These are phyloP conservation scores for Cystobasidium ongulense DNA, from an alignment of 768 basidiomycete genomes.

Conservation along the genomic window DNA sequence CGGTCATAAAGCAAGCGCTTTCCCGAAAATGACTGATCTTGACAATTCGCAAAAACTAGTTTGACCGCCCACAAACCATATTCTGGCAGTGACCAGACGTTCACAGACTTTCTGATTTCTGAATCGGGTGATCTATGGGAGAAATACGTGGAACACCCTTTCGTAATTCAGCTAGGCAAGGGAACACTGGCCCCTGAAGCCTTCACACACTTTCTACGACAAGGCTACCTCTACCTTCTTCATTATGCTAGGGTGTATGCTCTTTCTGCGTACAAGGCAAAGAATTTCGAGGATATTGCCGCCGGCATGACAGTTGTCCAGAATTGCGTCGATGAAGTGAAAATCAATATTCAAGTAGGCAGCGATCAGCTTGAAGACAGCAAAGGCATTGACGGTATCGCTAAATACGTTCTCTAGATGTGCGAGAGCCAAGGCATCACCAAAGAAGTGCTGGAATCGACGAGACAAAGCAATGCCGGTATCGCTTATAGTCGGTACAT, in stretches of 20 bases:
- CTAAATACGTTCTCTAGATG: background rate
- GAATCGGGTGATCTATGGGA: conserved; percentile 56
- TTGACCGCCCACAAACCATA: too few species aligned
- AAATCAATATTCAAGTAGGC: background rate
- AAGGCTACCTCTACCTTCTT: conserved; percentile 55
- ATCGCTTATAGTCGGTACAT: conserved; percentile 54
- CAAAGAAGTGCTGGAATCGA: conserved; percentile 38
- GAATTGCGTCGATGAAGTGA: conserved; percentile 58
- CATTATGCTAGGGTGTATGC: conserved; percentile 80
- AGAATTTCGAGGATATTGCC: conserved; percentile 57
- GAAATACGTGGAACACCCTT: conserved; percentile 71
- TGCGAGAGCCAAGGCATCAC: background rate
- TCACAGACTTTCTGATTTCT: conserved; percentile 38
- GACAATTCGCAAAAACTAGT: too few species aligned
- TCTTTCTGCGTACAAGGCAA: conserved; percentile 68
- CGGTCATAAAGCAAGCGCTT: too few species aligned
- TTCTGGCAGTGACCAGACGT: too few species aligned
- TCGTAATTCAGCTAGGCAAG: conserved; percentile 64
- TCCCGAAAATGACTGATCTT: too few species aligned
- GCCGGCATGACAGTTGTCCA: conserved; percentile 59
- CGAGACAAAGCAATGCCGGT: conserved; percentile 57
- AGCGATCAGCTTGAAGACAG: background rate
- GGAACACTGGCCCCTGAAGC: conserved; percentile 59
- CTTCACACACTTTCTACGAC: conserved; percentile 83
- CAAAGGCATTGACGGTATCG: too few species aligned